Percentiles rank a stretch among this genome's conserved stretches.
Conservation (phyloP, 148 eudicot species). For the Beta vulgaris region DNA sequence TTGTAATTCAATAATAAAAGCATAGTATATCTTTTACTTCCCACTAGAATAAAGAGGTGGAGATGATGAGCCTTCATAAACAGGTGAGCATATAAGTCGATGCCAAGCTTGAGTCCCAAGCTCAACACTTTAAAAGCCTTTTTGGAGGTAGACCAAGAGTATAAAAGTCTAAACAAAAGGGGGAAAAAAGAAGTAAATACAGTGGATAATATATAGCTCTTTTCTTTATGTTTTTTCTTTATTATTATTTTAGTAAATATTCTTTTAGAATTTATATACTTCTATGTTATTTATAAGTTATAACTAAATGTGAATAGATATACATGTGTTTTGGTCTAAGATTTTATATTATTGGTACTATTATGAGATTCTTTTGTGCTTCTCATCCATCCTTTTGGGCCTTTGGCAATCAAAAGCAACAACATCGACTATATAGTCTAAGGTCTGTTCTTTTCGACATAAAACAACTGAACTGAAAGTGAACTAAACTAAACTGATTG, state of each 20-base stretch:
- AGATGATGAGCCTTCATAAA: conserved; percentile 28
- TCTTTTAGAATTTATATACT: too few relatives aligned
- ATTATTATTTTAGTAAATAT: too few relatives aligned
- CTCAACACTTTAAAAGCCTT: conserved; percentile 12
- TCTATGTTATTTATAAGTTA: too few relatives aligned
- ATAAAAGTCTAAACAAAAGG: conserved; percentile 10
- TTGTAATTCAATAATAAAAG: conserved; percentile 28
- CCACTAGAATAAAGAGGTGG: conserved; percentile 46
- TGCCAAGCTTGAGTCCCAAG: conserved; percentile 60
- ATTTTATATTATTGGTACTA: not conserved
- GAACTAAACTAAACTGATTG: too few relatives aligned
- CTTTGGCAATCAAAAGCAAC: not conserved
- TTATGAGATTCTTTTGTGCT: not conserved
- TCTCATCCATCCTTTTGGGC: not conserved
- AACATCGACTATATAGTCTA: too few relatives aligned
- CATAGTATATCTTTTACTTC: conserved; percentile 42
- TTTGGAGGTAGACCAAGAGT: conserved; percentile 16
- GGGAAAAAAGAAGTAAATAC: too few relatives aligned
- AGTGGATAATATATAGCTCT: not conserved
- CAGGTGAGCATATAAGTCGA: conserved; percentile 33
- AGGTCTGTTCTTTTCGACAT: too few relatives aligned
- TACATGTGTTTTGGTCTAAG: not conserved
- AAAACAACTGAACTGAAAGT: too few relatives aligned
- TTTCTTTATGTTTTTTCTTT: not conserved
- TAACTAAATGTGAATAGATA: not conserved